Base-by-base conservation (phyloP, 768 basidiomycete genomes). In the Cystobasidium tubakii region DNA sequence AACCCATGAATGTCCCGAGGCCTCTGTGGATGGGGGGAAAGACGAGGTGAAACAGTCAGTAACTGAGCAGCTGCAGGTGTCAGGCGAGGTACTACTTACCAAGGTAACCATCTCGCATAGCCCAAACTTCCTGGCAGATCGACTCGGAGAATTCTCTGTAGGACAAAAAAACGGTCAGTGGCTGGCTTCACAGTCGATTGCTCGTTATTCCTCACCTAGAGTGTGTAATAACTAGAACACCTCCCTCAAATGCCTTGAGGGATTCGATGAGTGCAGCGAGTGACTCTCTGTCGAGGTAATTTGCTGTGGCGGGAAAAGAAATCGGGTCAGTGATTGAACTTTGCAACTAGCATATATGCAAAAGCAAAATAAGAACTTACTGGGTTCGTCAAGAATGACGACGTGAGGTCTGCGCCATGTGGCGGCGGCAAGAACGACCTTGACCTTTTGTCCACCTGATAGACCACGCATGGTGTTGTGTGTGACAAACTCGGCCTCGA, bases 231-330 rank as follows among this genome's bases (percentile, higher is more conserved):
- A 76, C 74, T 21, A 76, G 64, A 42, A 77, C 92, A 88, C 95
- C 95, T 82, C 95, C 96, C 83, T 95, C 92, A 83, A 97, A 98
- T 82, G 86, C 86, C 87, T 97, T 96, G 84, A 99, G 87, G 10
- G 95, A 96, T 79, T 93, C 90, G 81, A 99, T 99, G 82, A 99
- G 88, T 42, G 96, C 96, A 78, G 96, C 96, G 79, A 99, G 88
- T 77, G 96, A 99, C 84, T 99, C 96, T 82, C 96, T 91, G 85
- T 98, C 96, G 82, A 99, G 88, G 86, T 98, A 99, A 86, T 99
- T 89, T 89, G 79, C 42, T 54, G 79, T 79, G 62, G 73, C 70
- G 57, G 70, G 17, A 60, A 23, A 74, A n/a, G n/a, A 54, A 57
- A 44, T 60, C 36, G 15, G 39, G 76, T 39, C 43, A 67, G 74